Conservation (phyloP, 192 early-diverging fungal species). For the Coemansia reversa region DNA sequence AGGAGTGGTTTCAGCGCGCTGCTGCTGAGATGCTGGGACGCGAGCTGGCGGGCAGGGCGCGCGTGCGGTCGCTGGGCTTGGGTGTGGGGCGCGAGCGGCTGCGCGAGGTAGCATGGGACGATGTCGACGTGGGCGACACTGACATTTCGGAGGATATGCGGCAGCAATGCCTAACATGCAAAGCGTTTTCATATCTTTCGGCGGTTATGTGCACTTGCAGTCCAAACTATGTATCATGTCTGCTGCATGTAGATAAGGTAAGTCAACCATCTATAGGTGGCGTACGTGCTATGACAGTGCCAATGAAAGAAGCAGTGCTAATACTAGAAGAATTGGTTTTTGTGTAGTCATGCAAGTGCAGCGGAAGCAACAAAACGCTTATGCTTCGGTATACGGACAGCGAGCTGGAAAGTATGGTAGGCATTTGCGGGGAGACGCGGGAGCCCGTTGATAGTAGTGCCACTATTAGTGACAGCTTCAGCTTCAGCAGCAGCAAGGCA, state of each 20-base stretch:
- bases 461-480: neutral
- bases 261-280: constrained; percentile 1
- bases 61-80: constrained; percentile 27
- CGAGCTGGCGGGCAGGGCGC: constrained; percentile 57
- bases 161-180: constrained; percentile 71
- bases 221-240: constrained; percentile 62
- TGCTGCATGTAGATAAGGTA: constrained; percentile 60
- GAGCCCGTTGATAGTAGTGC: neutral
- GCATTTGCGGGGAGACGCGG: constrained; percentile 7
- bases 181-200: constrained; percentile 71
- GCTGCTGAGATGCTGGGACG: constrained; percentile 55
- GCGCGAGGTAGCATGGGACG: constrained; percentile 34
- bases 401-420: constrained; percentile 45
- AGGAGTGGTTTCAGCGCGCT: constrained; percentile 48
- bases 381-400: constrained; percentile 56
- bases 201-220: constrained; percentile 63
- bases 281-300: neutral
- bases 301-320: neutral
- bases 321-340: neutral
- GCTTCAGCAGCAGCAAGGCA: constrained; percentile 15
- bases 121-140: constrained; percentile 42
- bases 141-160: constrained; percentile 59
- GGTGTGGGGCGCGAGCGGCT: constrained; percentile 6
- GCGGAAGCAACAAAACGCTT: constrained; percentile 31
- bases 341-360: constrained; percentile 57